Base-by-base conservation (phyloP, 306 rosid species). In the Pyrus betulifolia region DNA sequence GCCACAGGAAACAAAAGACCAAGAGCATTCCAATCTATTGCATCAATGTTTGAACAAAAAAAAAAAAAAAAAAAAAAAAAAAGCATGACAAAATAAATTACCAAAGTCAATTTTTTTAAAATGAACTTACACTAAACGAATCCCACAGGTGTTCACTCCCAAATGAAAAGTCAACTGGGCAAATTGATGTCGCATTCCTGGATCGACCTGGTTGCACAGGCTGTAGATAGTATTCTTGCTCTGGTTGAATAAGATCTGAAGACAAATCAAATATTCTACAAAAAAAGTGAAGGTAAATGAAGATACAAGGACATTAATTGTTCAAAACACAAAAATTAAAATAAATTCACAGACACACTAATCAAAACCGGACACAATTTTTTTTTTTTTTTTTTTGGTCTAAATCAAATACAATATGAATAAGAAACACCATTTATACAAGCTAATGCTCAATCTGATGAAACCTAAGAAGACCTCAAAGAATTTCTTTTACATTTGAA, bases 121-220 rank as follows among this genome's bases (percentile, higher is more conserved):
- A 28, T 58, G 54, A 82, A 88, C 97, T 89, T 88, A 95, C 99
- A 78, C 92, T 90, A 77, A 95, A 91, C 72, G 82, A 85, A 84
- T 95, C 99, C 99, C 99, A 95, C 82, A 95, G 85, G 87, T 95
- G 99, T 70, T 88, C 96, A 25, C 90, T 92, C 54, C 99, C 99
- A 88, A 92, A 95, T 72, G 96, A 92, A 87, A 95, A 95, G 81
- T 88, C 97, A 75, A 87, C 96, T 0, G 98, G 96, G 80, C 96
- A 91, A 82, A 92, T 82, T 74, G 97, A 92, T 70, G 99, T 83
- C 74, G 97, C 97, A 84, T 70, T 90, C 83, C 87, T 89, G 46
- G 88, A 90, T 84, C 87, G 85, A 76, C 97, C 96, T 55, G 87
- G 88, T 84, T 85, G 89, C 38, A 84, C 78, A 54, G 99, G 93